A percentile compares a stretch with the other conserved stretches of the same genome.
Evolutionary conservation across 805 yeast genomes (phyloP).

Genomic region (Metahyphopichia silvanorum): DNA sequence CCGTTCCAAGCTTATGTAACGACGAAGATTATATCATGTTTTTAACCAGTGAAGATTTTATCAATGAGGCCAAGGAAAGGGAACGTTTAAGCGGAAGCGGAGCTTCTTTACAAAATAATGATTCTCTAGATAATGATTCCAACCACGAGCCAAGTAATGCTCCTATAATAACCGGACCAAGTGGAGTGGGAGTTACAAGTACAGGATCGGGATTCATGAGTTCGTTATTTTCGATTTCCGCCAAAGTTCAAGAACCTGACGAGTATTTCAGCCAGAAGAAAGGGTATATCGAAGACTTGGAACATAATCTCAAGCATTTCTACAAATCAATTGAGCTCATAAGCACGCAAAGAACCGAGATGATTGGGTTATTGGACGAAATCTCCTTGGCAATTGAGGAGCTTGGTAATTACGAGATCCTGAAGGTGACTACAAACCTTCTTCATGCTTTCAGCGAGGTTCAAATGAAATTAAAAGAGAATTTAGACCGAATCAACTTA

Average conservation of each 20-base stretch:
- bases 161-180: conserved; percentile 14
- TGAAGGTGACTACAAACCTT: conserved; percentile 59
- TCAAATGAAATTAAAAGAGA: conserved; percentile 66
- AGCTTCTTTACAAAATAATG: conserved; percentile 37
- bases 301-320: conserved; percentile 66
- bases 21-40: conserved; percentile 81
- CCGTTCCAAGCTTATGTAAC: conserved; percentile 50
- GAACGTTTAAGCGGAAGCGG: conserved; percentile 57
- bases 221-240: conserved; percentile 65
- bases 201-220: conserved; percentile 60
- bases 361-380: conserved; percentile 69
- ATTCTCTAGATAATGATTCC: conserved; percentile 35
- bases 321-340: conserved; percentile 71
- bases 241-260: conserved; percentile 74
- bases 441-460: conserved; percentile 69
- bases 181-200: conserved; percentile 6
- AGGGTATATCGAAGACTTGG: conserved; percentile 66
- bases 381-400: conserved; percentile 50
- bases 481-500: conserved; percentile 71
- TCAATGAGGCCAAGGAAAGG: conserved; percentile 64
- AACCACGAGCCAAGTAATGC: conserved; percentile 23
- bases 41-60: conserved; percentile 69
- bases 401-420: conserved; percentile 72
- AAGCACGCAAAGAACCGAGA: conserved; percentile 70
- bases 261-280: conserved; percentile 70